Evolutionary conservation across 164 flowering plant species (phyloP).

Genomic region (Magnolia sinica): DNA sequence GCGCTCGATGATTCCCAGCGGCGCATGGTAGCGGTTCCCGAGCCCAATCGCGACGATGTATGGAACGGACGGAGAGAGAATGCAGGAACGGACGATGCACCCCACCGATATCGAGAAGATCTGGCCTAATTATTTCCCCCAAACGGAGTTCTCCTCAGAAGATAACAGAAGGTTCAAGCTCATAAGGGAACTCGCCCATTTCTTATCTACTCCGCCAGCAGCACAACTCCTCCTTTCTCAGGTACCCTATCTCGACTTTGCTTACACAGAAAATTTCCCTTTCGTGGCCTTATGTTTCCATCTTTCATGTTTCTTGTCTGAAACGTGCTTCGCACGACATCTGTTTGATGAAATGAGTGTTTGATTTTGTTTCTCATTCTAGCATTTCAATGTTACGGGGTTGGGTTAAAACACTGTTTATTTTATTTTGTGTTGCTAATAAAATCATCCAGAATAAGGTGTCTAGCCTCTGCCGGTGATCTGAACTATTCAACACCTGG

Average conservation of each 20-base stretch:
- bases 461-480: too few species aligned
- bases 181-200: conserved; percentile 35
- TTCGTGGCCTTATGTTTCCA: background rate
- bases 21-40: background rate
- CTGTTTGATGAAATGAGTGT: background rate
- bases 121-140: conserved; percentile 52
- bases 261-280: background rate
- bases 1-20: background rate
- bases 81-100: conserved; percentile 13
- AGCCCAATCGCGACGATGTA: conserved; percentile 20
- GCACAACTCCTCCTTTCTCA: conserved; percentile 36
- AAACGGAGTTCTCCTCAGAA: conserved; percentile 31
- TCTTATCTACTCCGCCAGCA: conserved; percentile 52
- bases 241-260: conserved; percentile 26
- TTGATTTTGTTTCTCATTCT: background rate
- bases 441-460: too few species aligned
- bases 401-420: too few species aligned
- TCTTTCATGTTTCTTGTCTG: background rate
- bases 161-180: conserved; percentile 34
- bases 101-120: conserved; percentile 24
- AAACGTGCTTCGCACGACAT: background rate
- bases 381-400: background rate
- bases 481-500: too few species aligned
- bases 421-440: too few species aligned
- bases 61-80: conserved; percentile 7